These are phyloP conservation scores for Meredithiella fracta DNA, from an alignment of 2,329 filamentous ascomycete species.

Conservation along the genomic window DNA sequence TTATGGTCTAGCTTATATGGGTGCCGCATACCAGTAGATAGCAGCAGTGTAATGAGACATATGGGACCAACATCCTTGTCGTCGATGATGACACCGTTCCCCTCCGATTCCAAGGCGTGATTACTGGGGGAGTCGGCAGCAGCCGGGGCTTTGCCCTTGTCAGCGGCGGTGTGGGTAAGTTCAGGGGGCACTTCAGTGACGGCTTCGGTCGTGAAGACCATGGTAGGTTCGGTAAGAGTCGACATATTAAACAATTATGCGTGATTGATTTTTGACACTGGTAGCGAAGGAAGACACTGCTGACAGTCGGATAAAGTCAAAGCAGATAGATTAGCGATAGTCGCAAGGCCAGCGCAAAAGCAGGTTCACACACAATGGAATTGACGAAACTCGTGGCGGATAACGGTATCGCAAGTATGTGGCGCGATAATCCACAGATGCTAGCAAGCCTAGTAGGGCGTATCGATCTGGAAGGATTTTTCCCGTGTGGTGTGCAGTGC, in stretches of 20 bases:
- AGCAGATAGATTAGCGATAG: too few species aligned
- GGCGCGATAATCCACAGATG: too few species aligned
- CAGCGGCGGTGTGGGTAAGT: not conserved
- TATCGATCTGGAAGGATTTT: too few species aligned
- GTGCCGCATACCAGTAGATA: constrained; percentile 68
- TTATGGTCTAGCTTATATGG: constrained; percentile 80
- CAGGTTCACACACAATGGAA: too few species aligned
- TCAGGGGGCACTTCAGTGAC: not conserved
- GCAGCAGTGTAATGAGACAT: constrained; percentile 65
- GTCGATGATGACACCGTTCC: not conserved
- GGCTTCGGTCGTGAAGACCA: not conserved
- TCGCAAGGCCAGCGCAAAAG: too few species aligned
- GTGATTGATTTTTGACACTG: not conserved
- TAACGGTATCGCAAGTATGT: too few species aligned
- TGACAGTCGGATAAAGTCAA: too few species aligned
- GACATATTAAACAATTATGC: not conserved
- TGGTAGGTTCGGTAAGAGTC: not conserved
- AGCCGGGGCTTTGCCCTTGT: constrained; percentile 15
- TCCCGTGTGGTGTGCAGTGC: not conserved
- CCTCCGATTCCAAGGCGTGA: not conserved
- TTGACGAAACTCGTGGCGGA: too few species aligned
- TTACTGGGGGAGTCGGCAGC: constrained; percentile 13
- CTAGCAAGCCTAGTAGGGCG: too few species aligned
- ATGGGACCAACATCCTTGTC: constrained; percentile 24
- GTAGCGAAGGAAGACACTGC: too few species aligned